Evolutionary conservation across 2,329 filamentous ascomycete species (phyloP).

Genomic region (Aspergillus floridensis): DNA sequence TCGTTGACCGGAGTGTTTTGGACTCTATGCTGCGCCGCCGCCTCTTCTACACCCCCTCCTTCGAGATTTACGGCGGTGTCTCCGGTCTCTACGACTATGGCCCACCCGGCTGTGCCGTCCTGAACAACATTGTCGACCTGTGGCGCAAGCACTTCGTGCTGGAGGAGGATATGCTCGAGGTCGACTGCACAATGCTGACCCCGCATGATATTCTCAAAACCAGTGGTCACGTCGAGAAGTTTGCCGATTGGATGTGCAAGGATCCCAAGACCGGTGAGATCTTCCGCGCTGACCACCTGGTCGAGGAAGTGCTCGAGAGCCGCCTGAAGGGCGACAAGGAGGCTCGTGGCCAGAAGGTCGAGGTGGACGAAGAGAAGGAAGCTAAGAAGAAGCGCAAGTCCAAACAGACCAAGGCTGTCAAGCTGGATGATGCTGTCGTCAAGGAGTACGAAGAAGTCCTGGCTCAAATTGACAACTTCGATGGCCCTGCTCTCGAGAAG

Average conservation of each 20-base stretch:
- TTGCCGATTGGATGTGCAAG: slow-evolving; percentile 99
- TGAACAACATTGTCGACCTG: slow-evolving; percentile 80
- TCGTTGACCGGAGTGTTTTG: slow-evolving; percentile 76
- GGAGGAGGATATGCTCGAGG: slow-evolving; percentile 91
- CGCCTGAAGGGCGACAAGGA: slow-evolving; percentile 88
- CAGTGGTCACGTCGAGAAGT: slow-evolving; percentile 94
- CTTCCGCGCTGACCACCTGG: slow-evolving; percentile 90
- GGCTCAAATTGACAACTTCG: slow-evolving; percentile 94
- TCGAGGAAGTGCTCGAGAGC: slow-evolving; percentile 87
- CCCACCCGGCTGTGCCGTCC: slow-evolving; percentile 79
- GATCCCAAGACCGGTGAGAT: slow-evolving; percentile 97
- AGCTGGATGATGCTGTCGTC: slow-evolving; percentile 81
- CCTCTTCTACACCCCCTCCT: slow-evolving; percentile 91
- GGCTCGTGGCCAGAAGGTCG: slow-evolving; percentile 74
- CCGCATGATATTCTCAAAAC: slow-evolving; percentile 94
- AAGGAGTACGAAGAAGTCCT: slow-evolving; percentile 89
- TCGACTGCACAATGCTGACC: slow-evolving; percentile 91
- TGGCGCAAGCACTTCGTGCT: slow-evolving; percentile 95
- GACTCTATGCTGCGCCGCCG: slow-evolving; percentile 84
- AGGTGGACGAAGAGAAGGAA: slow-evolving; percentile 69
- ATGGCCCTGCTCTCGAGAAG: slow-evolving; percentile 77
- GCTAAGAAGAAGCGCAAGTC: slow-evolving; percentile 87
- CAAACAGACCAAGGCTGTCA: slow-evolving; percentile 73
- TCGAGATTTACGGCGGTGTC: slow-evolving; percentile 91
- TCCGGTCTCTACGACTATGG: slow-evolving; percentile 92